These are phyloP conservation scores for Phaffia tasmanica DNA, from an alignment of 768 basidiomycete species.

Conservation along the genomic window DNA sequence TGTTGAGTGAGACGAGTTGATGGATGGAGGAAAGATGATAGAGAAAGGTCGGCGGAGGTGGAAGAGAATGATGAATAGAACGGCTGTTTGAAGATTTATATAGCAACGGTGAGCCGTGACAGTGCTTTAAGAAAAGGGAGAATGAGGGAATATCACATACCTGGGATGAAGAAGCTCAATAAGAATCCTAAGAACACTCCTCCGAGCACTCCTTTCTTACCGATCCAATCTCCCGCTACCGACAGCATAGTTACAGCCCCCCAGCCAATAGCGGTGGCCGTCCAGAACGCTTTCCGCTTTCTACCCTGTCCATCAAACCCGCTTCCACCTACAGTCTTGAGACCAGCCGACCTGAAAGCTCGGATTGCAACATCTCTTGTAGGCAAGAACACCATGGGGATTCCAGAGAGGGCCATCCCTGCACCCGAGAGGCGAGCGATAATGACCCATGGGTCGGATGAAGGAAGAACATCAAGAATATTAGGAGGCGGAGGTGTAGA, in stretches of 20 bases:
- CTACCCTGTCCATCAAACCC: slow-evolving; percentile 12
- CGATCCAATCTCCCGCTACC: slow-evolving; percentile 1
- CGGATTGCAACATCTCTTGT: slow-evolving; percentile 11
- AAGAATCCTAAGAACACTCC: slow-evolving; percentile 10
- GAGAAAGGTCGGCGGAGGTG: slow-evolving; percentile 72
- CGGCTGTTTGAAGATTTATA: slow-evolving; percentile 40
- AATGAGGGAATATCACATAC: neutral
- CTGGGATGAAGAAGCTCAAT: slow-evolving; percentile 15
- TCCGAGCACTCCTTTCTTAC: slow-evolving; percentile 10
- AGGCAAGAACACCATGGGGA: slow-evolving; percentile 17
- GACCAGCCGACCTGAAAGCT: slow-evolving; percentile 1
- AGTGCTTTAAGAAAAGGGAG: neutral
- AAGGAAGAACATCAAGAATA: slow-evolving; percentile 18
- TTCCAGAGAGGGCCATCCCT: slow-evolving; percentile 6
- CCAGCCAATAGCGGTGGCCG: slow-evolving; percentile 9
- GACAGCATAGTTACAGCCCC: neutral
- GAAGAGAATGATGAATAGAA: slow-evolving; percentile 70
- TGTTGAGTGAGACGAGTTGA: slow-evolving; percentile 33
- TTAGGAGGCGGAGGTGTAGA: slow-evolving; percentile 5
- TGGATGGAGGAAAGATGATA: slow-evolving; percentile 58
- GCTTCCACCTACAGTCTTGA: slow-evolving; percentile 2
- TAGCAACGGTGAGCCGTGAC: neutral
- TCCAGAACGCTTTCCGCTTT: slow-evolving; percentile 17
- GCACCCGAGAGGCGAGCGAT: slow-evolving; percentile 2
- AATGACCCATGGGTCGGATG: slow-evolving; percentile 15